phyloP scores from a whole-genome alignment of 768 basidiomycete species.

The Tulasnella sp. region DNA sequence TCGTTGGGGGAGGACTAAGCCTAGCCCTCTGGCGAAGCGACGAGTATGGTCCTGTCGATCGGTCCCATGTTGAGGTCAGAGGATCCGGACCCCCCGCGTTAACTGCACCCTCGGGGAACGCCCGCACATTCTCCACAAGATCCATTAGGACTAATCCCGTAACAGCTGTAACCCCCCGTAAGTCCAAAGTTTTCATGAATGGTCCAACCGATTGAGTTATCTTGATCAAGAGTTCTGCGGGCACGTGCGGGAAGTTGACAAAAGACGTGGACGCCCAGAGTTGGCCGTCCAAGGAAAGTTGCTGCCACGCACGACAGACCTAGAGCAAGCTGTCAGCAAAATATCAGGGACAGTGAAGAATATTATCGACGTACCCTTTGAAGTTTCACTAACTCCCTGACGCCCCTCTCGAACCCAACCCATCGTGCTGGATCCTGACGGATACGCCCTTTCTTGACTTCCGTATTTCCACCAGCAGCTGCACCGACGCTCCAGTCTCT shows the following conservation, averaged over 20 bases:
- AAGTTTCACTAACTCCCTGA: conserved; percentile 65
- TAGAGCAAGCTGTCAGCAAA: conserved; percentile 23
- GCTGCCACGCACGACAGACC: conserved; percentile 69
- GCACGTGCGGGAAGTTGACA: conserved; percentile 45
- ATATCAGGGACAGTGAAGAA: background rate
- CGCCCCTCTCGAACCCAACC: conserved; percentile 61
- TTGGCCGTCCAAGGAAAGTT: conserved; percentile 71
- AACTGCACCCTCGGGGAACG: background rate
- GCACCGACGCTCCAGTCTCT: conserved; percentile 48
- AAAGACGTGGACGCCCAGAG: conserved; percentile 65
- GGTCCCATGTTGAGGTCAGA: conserved; percentile 36
- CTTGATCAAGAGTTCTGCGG: conserved; percentile 35
- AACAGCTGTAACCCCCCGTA: conserved; percentile 34
- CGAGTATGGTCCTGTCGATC: conserved; percentile 32
- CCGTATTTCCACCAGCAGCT: conserved; percentile 39
- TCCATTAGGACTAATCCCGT: conserved; percentile 1
- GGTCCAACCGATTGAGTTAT: conserved; percentile 46
- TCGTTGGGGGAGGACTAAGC: conserved; percentile 32
- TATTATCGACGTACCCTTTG: conserved; percentile 49
- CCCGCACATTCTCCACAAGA: conserved; percentile 8
- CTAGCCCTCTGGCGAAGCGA: background rate
- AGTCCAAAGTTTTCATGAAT: conserved; percentile 49
- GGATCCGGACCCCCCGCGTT: conserved; percentile 23
- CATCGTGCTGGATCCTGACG: conserved; percentile 29
- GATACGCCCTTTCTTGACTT: background rate